Base-by-base conservation (phyloP, 1,284 basidiomycete species). In the Leccinum subrobustum region DNA sequence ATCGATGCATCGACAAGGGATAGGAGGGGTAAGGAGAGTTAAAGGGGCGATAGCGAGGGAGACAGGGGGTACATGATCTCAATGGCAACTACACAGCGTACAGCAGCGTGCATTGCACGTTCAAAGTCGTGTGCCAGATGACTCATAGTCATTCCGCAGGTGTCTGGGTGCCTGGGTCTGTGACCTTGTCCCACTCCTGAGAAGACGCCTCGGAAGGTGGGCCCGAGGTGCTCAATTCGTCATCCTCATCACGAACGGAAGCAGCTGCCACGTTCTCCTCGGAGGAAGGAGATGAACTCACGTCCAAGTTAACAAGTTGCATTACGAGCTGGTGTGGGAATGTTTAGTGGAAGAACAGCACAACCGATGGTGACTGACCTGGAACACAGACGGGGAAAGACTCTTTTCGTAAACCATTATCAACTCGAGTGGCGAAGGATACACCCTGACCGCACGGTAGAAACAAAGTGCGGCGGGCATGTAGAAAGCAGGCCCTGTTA, bases 361-460 rank as follows among this genome's bases (percentile, higher is more conserved):
- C n/a, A 50, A 31, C n/a, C 12, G 20, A 52, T 31, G 18, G 58
- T 31, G 55, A 56, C 79, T 54, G 63, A 88, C 90, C 76, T 92
- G 89, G 78, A 97, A 96, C 62, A 98, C 84, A 53, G 91, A 86
- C 58, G 87, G 84, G 11, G 94, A 93, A 52, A 96, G 87, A 51
- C 95, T 95, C 79, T 93, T 92, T 78, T 98, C 89, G 75, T 97
- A 97, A 70, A 98, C 93, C 74, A 88, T 84, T 68, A 96, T 89
- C 65, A 98, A 85, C 75, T 98, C 95, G 51, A 95, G 86, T 9
- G 95, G 94, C 54, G 91, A 86, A 60, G 96, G 96, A 79, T 98
- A 99, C 52, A 97, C 95, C 61, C 93, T 87, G 64, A 98, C 85
- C 5, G 95, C 96, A 62, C 92, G 87, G 84, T 90, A 98, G 85